A percentile compares a stretch with the other conserved stretches of the same genome.
Evolutionary conservation across 2,329 filamentous ascomycete genomes (phyloP).

Genomic region (Botrytis fragariae): DNA sequence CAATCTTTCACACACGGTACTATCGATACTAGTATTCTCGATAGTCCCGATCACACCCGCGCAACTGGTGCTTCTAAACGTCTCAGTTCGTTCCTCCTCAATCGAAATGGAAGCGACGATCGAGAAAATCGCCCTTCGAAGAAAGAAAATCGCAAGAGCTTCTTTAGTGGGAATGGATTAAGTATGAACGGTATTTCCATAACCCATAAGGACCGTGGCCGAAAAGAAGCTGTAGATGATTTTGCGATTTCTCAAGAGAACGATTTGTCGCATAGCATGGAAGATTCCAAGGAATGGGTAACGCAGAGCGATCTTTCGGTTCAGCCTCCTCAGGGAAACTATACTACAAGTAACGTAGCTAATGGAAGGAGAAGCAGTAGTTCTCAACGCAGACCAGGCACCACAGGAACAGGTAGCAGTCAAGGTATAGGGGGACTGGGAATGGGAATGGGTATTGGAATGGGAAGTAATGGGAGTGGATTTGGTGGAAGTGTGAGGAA

Average conservation of each 20-base stretch:
- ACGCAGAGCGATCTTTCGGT: conserved; percentile 41
- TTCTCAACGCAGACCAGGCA: conserved; percentile 22
- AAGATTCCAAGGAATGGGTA: conserved; percentile 27
- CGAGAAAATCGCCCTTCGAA: conserved; percentile 1
- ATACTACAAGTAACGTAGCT: conserved; percentile 11
- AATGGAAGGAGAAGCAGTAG: conserved; percentile 28
- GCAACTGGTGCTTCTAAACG: conserved; percentile 18
- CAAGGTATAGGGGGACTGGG: conserved; percentile 8
- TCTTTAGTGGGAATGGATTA: conserved; percentile 21
- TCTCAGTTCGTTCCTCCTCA: conserved; percentile 18
- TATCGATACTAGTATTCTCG: conserved; percentile 31
- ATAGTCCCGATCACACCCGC: conserved; percentile 24
- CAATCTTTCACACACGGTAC: conserved; percentile 31
- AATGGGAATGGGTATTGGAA: conserved; percentile 22
- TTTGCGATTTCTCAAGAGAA: not conserved
- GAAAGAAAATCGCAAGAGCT: conserved; percentile 19
- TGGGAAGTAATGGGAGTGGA: conserved; percentile 34
- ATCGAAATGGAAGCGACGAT: not conserved
- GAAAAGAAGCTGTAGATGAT: conserved; percentile 8
- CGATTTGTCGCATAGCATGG: conserved; percentile 14
- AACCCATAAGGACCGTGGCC: conserved; percentile 12
- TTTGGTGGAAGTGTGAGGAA: conserved; percentile 34
- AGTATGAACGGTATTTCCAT: conserved; percentile 20
- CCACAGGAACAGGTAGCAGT: conserved; percentile 15
- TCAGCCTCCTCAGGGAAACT: not conserved